A percentile compares a stretch with the other conserved stretches of the same genome.
These are phyloP conservation scores for Aquilaria malaccensis DNA, from an alignment of 345 rosid species.

Conservation along the genomic window DNA sequence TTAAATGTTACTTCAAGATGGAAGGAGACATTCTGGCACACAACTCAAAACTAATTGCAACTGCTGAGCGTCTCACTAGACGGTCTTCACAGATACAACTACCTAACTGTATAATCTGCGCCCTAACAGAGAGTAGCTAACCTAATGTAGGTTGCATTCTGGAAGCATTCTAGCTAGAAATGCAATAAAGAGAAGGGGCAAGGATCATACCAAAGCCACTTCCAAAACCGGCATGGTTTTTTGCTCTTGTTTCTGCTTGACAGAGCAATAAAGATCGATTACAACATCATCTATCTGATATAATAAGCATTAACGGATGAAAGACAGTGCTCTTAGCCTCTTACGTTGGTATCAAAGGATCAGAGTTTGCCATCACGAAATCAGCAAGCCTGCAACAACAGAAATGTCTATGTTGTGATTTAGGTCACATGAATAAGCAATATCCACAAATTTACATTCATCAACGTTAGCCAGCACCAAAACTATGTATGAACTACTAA, in stretches of 20 bases:
- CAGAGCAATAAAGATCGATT: neutral
- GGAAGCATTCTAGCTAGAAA: too few relatives aligned
- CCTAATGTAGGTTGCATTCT: too few relatives aligned
- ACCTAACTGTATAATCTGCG: too few relatives aligned
- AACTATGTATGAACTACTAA: too few relatives aligned
- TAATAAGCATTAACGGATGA: too few relatives aligned
- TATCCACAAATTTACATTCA: neutral
- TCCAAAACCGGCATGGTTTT: slow-evolving; percentile 62
- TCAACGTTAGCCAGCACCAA: too few relatives aligned
- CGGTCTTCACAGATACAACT: too few relatives aligned
- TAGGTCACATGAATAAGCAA: neutral
- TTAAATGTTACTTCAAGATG: too few relatives aligned
- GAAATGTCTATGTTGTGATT: neutral
- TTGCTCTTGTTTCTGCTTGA: slow-evolving; percentile 49
- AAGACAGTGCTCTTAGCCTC: neutral
- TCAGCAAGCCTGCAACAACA: slow-evolving; percentile 53
- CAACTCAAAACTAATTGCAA: too few relatives aligned
- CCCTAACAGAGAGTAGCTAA: too few relatives aligned
- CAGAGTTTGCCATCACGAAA: slow-evolving; percentile 58
- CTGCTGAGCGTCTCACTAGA: too few relatives aligned
- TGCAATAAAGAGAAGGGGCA: neutral
- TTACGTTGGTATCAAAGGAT: slow-evolving; percentile 70
- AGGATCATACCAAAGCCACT: slow-evolving; percentile 67
- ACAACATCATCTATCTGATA: neutral
- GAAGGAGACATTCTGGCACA: too few relatives aligned